Conservation (phyloP, 1,284 basidiomycete species). For the Trametes hirsuta region DNA sequence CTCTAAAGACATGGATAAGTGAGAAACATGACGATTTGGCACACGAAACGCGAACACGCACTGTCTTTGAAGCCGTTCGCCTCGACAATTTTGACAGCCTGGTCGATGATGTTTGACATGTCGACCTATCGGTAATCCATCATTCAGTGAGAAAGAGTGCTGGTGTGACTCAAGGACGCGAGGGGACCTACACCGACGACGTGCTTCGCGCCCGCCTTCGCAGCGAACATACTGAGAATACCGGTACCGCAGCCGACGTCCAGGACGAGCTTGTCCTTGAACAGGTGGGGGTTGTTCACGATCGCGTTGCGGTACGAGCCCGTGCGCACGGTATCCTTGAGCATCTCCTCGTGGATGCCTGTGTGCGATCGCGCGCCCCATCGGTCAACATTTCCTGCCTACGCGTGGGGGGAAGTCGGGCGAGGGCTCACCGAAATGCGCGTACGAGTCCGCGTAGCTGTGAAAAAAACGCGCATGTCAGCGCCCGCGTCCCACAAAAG, state of each 20-base stretch:
- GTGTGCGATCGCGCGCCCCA: slow-evolving; percentile 10
- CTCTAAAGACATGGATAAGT: slow-evolving; percentile 47
- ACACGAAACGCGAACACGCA: slow-evolving; percentile 45
- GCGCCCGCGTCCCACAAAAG: slow-evolving; percentile 35
- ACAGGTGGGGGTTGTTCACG: slow-evolving; percentile 93
- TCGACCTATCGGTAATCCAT: slow-evolving; percentile 72
- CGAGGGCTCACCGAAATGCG: slow-evolving; percentile 80
- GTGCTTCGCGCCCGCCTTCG: slow-evolving; percentile 94
- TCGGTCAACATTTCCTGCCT: neutral
- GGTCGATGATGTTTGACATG: slow-evolving; percentile 99
- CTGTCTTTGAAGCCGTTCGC: slow-evolving; percentile 96
- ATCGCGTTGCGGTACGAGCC: slow-evolving; percentile 95
- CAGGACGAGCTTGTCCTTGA: slow-evolving; percentile 95
- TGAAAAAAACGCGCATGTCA: slow-evolving; percentile 30
- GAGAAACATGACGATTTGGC: neutral
- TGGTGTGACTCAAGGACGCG: neutral
- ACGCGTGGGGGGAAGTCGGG: neutral
- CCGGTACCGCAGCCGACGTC: slow-evolving; percentile 99
- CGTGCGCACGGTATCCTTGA: slow-evolving; percentile 97
- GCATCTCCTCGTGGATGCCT: slow-evolving; percentile 98
- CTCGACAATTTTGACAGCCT: slow-evolving; percentile 95
- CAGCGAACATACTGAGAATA: slow-evolving; percentile 99
- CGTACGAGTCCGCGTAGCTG: slow-evolving; percentile 91
- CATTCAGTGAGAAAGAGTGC: neutral
- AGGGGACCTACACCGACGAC: slow-evolving; percentile 79